Evolutionary conservation across 192 early-diverging fungal species (phyloP), one percentile per base, ranked within the genome.

Genomic region (Coemansia umbellata): DNA sequence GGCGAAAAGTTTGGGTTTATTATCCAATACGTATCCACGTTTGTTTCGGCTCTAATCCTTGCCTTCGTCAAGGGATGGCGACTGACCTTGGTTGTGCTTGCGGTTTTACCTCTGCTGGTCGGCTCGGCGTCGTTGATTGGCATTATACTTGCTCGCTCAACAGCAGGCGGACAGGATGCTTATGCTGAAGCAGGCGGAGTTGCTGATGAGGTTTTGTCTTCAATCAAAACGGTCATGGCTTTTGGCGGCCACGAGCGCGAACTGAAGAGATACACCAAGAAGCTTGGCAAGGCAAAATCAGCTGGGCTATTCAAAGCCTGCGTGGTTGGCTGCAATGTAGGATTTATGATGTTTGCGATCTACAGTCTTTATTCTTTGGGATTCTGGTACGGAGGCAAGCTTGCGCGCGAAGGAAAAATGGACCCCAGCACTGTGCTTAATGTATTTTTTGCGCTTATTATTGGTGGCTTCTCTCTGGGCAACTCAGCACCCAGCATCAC

Each of bases 381-480:
- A 21, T 90, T 91, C 80, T 92, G 86, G 82, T 93, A 91, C 60
- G 93, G 91, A 36, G 60, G 83, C 36, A 66, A 65, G 23, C 78
- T 85, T 24, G 82, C 86, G 50, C 54, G 80, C 32, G 60, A 75
- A 19, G 56, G 58, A 19, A 19, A 61, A 0, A 82, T 88, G 80
- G 15, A 26, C 1, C 50, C 74, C 7, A 80, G 54, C 3, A 56
- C 80, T 17, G 86, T 95, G 21, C 65, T 93, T 19, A 89, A 84
- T 50, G 89, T 90, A 35, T 96, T 98, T 62, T 92, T 95, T 64
- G 78, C 89, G 35, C 81, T 98, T 64, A 80, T 95, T 3, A 87
- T 95, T 31, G 94, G 93, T 49, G 74, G 84, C 10, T 84, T 91
- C 33, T 78, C 87, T 4, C 69, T 95, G 32, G 84, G 84, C 21